Percentiles rank a stretch among this genome's conserved stretches.
phyloP scores from a whole-genome alignment of 352 stramenopile genomes.

The Thalassiosira sp. region DNA sequence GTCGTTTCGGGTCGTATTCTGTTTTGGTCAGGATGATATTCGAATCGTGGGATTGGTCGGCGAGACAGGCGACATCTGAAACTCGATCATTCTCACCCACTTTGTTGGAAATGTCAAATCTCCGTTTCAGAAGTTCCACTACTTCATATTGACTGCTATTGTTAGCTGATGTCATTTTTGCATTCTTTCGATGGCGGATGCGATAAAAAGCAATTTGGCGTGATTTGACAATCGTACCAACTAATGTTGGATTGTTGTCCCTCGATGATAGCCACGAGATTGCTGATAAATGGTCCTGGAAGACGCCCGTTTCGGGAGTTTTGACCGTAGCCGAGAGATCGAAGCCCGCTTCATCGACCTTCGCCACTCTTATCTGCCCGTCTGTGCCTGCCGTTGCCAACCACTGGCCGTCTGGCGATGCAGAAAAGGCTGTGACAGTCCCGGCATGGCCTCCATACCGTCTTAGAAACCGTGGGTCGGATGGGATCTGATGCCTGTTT shows the following conservation, averaged over 20 bases:
- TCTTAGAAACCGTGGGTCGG: constrained; percentile 1
- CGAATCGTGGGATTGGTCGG: constrained; percentile 9
- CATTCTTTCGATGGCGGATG: neutral
- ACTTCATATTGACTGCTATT: constrained; percentile 1
- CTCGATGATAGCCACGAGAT: neutral
- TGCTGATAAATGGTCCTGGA: neutral
- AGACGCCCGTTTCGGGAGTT: neutral
- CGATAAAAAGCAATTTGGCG: neutral
- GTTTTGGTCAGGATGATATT: constrained; percentile 9
- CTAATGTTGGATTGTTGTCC: neutral
- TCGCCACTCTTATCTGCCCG: constrained; percentile 2
- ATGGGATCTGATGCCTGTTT: too few relatives aligned
- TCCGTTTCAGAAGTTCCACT: constrained; percentile 4
- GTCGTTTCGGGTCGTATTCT: constrained; percentile 1
- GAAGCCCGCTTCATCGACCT: constrained; percentile 1
- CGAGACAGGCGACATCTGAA: constrained; percentile 12
- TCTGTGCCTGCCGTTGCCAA: constrained; percentile 9
- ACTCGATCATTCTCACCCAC: neutral
- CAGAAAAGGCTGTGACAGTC: neutral
- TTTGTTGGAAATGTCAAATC: constrained; percentile 4
- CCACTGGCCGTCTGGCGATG: constrained; percentile 12
- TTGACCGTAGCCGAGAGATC: constrained; percentile 1
- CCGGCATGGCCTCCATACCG: constrained; percentile 15
- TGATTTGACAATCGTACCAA: neutral
- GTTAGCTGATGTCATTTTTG: neutral